Evolutionary conservation across 2,329 filamentous ascomycete species (phyloP), one percentile per base, ranked within the genome.

Genomic region (Fusarium phyllophilum): DNA sequence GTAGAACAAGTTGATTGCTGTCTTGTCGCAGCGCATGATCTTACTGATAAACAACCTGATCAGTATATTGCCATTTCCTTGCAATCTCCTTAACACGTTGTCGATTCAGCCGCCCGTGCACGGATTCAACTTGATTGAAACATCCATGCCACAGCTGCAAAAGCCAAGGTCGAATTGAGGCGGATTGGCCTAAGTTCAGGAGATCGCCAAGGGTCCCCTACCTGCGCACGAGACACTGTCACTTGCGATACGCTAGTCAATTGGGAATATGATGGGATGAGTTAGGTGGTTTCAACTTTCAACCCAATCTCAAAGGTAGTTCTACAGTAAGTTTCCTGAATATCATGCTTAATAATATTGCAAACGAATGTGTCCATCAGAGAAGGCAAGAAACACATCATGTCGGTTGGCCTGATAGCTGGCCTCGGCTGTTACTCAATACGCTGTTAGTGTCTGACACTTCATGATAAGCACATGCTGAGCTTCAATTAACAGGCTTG

Each of bases 221-320:
- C 70, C 42, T 34, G 45, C 45, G 57, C 57, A 73, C 70, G 70
- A 73, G 70, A 73, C 70, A 73, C 54, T 57, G 59, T 54, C 62
- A 62, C 59, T 52, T 62, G 44, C 64, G 38, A 69, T 65, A 38
- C 64, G 62, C 76, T 77, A 78, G 68, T 33, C 49, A 33, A 41
- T 36, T 52, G 60, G 60, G 48, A 72, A 75, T 64, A 56, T 73
- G 66, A 77, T 72, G 57, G 72, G 69, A 74, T 74, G 70, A 66
- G 65, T 68, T 56, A 52, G 49, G 48, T 36, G 24, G 31, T 36
- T 52, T 52, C n/a, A 36, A 52, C 49, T 60, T 60, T 51, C 48
- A 59, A 57, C 45, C 39, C 59, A 41, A 62, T 63, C 41, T 42
- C 36, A 46, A 70, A 52, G 52, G 42, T 55, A 39, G 34, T 42